phyloP scores from a whole-genome alignment of 2,329 filamentous ascomycete species.

The Pestalotiopsis sp. region DNA sequence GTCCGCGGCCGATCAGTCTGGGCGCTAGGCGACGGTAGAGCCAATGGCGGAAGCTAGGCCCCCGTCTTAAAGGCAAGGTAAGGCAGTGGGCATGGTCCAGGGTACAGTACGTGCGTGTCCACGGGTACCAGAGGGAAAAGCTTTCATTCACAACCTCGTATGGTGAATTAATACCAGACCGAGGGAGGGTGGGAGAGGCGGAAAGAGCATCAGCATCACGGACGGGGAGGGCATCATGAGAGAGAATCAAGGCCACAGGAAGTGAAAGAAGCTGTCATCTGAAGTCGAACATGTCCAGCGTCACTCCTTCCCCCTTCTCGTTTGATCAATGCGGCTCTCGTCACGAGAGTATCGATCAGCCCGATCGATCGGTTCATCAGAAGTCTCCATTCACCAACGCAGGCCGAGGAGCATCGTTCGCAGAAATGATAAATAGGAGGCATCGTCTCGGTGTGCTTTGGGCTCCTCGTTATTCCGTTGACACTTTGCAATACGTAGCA shows the following conservation, averaged over 20 bases:
- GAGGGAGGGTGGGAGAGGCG: neutral
- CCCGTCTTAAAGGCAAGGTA: neutral
- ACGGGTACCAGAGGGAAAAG: neutral
- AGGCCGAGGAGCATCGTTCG: neutral
- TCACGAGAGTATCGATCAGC: neutral
- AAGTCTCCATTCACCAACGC: neutral
- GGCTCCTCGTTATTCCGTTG: neutral
- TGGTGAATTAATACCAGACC: neutral
- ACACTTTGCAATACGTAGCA: neutral
- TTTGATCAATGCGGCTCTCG: neutral
- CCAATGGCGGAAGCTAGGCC: conserved; percentile 2
- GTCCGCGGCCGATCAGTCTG: conserved; percentile 10
- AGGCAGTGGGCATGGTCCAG: neutral
- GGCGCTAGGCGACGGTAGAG: neutral
- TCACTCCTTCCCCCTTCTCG: neutral
- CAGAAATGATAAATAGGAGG: neutral
- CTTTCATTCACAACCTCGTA: neutral
- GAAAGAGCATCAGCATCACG: neutral
- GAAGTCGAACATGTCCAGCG: neutral
- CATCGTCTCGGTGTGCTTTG: neutral
- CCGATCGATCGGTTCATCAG: neutral
- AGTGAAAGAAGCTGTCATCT: neutral
- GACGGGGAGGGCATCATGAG: neutral
- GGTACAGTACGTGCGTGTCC: neutral
- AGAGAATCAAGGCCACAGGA: neutral